Evolutionary conservation across 495 filamentous ascomycete genomes (phyloP), one percentile per base, ranked within the genome.

Genomic region (Corynascus novoguineensis): DNA sequence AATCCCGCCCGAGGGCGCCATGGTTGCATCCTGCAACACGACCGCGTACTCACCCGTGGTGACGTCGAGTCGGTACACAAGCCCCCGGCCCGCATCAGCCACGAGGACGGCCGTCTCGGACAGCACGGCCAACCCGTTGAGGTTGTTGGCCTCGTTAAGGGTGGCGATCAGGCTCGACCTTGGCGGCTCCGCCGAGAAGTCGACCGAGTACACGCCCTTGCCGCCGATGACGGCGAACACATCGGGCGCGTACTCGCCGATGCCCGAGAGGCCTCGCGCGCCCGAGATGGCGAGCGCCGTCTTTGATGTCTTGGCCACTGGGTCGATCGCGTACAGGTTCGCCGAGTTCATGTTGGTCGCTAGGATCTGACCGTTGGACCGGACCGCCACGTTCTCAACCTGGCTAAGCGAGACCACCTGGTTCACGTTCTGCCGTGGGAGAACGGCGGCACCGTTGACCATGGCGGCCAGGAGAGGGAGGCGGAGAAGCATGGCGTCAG

Each of bases 321-420:
- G 60, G 60, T 71, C 58, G 53, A 73, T 47, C 51, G 67, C 17
- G 60, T 71, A 66, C 42, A 73, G 59, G 21, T 59, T 66, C n/a
- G 67, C 57, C 38, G 51, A 57, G 59, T 69, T 75, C 60, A 73
- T 66, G 58, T 71, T 65, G 17, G 74, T 75, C 9, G 73, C 64
- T 3, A 80, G 70, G 57, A 80, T 62, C 31, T 71, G 68, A 25
- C 75, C 74, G 50, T 75, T 73, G 31, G 74, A 54, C 12, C 75
- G 75, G 22, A 78, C 68, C 22, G 77, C 75, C 10, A 79, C 60
- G 53, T 80, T 80, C 41, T 79, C 77, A 41, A 74, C 41, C 53
- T 69, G 77, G 29, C 62, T 66, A 45, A 70, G 59, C 10, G 57
- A 55, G 38, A 71, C 65, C 19, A 72, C 65, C 44, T 72, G 70